Conservation (phyloP, 202 grass and related monocot genomes). For the Dendrocalamus latiflorus region DNA sequence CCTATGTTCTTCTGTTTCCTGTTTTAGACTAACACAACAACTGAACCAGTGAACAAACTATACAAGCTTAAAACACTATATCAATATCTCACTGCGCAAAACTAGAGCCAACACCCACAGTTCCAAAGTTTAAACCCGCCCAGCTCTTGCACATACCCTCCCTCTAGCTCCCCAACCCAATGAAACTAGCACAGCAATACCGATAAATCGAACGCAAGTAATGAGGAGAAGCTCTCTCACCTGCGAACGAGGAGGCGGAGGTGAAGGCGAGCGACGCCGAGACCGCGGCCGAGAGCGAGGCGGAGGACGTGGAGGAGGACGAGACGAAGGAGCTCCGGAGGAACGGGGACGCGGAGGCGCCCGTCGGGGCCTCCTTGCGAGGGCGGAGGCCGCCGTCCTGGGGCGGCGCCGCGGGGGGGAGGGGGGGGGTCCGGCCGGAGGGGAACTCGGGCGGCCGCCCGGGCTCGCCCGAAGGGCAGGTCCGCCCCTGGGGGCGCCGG, state of each 20-base stretch:
- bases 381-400: conserved; percentile 27
- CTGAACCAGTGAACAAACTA: neutral
- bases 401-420: too few relatives aligned
- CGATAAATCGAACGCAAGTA: too few relatives aligned
- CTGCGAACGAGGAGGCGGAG: conserved; percentile 29
- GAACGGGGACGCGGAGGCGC: conserved; percentile 29
- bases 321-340: conserved; percentile 38
- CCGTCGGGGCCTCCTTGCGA: neutral
- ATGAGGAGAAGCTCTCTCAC: too few relatives aligned
- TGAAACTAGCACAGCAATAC: neutral
- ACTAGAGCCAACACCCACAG: neutral
- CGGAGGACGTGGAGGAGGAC: too few relatives aligned
- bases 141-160: neutral
- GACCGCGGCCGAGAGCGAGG: too few relatives aligned
- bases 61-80: neutral
- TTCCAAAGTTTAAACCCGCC: neutral
- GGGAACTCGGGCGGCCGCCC: too few relatives aligned
- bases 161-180: neutral
- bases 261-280: too few relatives aligned
- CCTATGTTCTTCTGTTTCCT: neutral
- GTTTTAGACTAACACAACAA: neutral
- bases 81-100: neutral
- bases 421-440: too few relatives aligned
- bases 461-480: too few relatives aligned
- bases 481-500: too few relatives aligned